Conservation (phyloP, 2,329 filamentous ascomycete species). For the Aspergillus unguis region DNA sequence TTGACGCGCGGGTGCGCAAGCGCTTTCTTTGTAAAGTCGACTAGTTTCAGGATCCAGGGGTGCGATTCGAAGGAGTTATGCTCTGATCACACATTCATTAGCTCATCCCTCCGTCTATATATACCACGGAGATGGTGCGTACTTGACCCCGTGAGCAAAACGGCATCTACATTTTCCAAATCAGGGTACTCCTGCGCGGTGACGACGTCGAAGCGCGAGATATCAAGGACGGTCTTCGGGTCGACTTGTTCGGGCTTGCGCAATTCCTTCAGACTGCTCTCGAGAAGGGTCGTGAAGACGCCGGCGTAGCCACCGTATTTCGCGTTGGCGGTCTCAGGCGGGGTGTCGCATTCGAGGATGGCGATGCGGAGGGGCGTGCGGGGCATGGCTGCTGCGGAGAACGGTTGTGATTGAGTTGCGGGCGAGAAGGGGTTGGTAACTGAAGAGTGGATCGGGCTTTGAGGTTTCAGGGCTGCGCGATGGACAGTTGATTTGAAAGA, state of each 20-base stretch:
- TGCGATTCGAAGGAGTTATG: conserved; percentile 70
- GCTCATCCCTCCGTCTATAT: too few species aligned
- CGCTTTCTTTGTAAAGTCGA: conserved; percentile 63
- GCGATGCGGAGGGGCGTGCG: conserved; percentile 66
- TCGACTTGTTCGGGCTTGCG: conserved; percentile 30
- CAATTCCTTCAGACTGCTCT: conserved; percentile 51
- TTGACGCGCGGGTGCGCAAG: conserved; percentile 62
- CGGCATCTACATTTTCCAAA: conserved; percentile 71
- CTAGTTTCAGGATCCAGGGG: conserved; percentile 72
- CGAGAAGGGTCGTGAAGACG: conserved; percentile 62
- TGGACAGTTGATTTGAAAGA: too few species aligned
- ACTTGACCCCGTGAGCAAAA: conserved; percentile 74
- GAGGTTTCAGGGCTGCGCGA: neutral
- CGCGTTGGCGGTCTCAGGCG: conserved; percentile 60
- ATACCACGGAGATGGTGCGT: conserved; percentile 23
- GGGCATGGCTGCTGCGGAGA: conserved; percentile 24
- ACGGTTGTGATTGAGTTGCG: neutral
- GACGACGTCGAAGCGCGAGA: conserved; percentile 70
- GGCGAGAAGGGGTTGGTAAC: neutral
- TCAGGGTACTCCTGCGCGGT: conserved; percentile 65
- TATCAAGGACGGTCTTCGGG: conserved; percentile 47
- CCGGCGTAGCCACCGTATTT: conserved; percentile 71
- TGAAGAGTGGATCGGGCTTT: neutral
- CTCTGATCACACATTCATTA: conserved; percentile 43
- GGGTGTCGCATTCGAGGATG: conserved; percentile 83